A percentile compares a stretch with the other conserved stretches of the same genome.
phyloP scores from a whole-genome alignment of 192 early-diverging fungal species.

The Entomortierella chlamydospora region DNA sequence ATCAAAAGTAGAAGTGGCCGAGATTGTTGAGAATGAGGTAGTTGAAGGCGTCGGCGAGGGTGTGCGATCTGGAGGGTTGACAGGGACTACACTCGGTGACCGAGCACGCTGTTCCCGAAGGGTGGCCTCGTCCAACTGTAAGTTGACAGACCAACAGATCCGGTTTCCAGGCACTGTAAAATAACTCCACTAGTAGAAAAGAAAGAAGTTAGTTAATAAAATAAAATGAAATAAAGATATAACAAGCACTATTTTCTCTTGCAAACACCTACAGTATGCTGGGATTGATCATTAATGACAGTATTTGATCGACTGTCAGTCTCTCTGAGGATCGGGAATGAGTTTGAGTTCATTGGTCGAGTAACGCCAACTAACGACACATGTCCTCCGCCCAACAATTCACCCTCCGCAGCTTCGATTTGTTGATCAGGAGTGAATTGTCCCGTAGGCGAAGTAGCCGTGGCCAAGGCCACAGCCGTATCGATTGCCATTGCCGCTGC shows the following conservation, averaged over 20 bases:
- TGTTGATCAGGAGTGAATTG: too few species aligned
- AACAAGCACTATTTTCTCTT: background rate
- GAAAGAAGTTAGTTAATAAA: background rate
- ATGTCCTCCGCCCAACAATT: conserved; percentile 12
- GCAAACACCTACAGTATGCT: conserved; percentile 10
- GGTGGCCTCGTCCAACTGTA: conserved; percentile 12
- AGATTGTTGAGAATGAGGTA: conserved; percentile 4
- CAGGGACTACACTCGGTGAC: background rate
- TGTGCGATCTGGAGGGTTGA: background rate
- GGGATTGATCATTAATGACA: conserved; percentile 1
- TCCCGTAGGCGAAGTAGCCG: too few species aligned
- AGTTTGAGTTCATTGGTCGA: background rate
- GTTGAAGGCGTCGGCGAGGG: conserved; percentile 14
- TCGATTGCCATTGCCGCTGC: conserved; percentile 10
- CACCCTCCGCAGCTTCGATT: background rate
- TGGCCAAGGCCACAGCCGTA: background rate
- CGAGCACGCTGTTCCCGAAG: conserved; percentile 21
- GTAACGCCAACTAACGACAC: conserved; percentile 23
- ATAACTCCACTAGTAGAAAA: conserved; percentile 20
- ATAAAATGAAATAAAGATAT: background rate
- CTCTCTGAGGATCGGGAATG: background rate
- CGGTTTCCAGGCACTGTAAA: conserved; percentile 9
- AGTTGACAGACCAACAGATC: conserved; percentile 21
- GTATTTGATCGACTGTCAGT: conserved; percentile 2
- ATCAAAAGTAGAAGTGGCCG: background rate